phyloP scores from a whole-genome alignment of 2,329 filamentous ascomycete genomes.

The Gyromitra esculenta region DNA sequence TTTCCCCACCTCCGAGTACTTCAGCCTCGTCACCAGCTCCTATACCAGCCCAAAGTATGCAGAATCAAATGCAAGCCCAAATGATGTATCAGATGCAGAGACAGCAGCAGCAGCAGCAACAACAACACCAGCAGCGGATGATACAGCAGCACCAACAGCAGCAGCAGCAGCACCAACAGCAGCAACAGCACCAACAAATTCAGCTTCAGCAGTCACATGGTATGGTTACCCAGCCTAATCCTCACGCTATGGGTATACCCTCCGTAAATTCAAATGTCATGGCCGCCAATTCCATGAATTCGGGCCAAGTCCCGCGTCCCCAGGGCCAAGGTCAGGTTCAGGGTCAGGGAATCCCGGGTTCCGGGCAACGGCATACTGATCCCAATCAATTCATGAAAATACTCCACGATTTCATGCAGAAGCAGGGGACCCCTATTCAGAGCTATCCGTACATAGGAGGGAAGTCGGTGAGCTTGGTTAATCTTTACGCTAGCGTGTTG shows the following conservation, averaged over 20 bases:
- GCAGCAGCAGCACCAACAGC: conserved; percentile 63
- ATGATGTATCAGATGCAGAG: conserved; percentile 56
- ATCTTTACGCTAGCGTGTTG: conserved; percentile 79
- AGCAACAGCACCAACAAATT: conserved; percentile 59
- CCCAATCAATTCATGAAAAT: conserved; percentile 79
- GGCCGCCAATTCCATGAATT: conserved; percentile 47
- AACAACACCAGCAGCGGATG: conserved; percentile 61
- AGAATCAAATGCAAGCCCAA: conserved; percentile 58
- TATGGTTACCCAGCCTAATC: conserved; percentile 62
- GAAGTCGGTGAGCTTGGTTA: conserved; percentile 76
- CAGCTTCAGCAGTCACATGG: conserved; percentile 59
- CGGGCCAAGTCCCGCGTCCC: conserved; percentile 65
- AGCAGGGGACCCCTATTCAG: conserved; percentile 77
- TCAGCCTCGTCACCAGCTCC: conserved; percentile 58
- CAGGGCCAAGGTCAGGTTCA: conserved; percentile 60
- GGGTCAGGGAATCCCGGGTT: conserved; percentile 52
- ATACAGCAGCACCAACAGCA: conserved; percentile 58
- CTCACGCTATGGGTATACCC: conserved; percentile 60
- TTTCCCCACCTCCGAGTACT: conserved; percentile 68
- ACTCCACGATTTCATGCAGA: conserved; percentile 79
- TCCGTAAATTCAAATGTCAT: conserved; percentile 44
- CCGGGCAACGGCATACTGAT: conserved; percentile 61
- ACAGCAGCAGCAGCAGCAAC: conserved; percentile 63
- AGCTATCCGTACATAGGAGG: conserved; percentile 77
- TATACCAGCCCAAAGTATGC: conserved; percentile 56